These are phyloP conservation scores for Endothia cerciana DNA, from an alignment of 2,329 filamentous ascomycete genomes.

Conservation along the genomic window DNA sequence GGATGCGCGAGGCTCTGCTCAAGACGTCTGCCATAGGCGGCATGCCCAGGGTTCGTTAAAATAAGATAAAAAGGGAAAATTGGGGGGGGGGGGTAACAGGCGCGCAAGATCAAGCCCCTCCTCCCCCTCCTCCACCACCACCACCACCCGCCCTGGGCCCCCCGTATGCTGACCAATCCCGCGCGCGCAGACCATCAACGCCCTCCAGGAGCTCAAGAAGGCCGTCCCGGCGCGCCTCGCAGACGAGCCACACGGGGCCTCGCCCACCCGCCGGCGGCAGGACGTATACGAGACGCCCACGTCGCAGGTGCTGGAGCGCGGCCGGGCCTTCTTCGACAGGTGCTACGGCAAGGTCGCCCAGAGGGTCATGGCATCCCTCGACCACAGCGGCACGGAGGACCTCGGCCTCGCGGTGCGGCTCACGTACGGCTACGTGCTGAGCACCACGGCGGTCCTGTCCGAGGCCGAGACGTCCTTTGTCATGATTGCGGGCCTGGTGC, in stretches of 20 bases:
- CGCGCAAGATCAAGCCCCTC: not conserved
- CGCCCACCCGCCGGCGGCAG: constrained; percentile 43
- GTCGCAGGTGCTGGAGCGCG: constrained; percentile 45
- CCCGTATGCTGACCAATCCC: not conserved
- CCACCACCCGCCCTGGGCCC: not conserved
- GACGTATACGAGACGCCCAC: constrained; percentile 45
- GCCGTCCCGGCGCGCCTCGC: constrained; percentile 47
- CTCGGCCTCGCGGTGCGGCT: constrained; percentile 51
- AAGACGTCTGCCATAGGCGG: constrained; percentile 53
- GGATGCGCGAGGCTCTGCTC: constrained; percentile 53
- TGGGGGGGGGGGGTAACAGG: not conserved
- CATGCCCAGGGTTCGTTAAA: constrained; percentile 52
- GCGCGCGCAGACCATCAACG: constrained; percentile 48
- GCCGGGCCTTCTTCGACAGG: constrained; percentile 50
- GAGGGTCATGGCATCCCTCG: constrained; percentile 53
- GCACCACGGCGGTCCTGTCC: constrained; percentile 50
- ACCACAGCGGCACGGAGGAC: constrained; percentile 53
- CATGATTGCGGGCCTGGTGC: constrained; percentile 54
- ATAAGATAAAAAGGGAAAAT: too few species aligned
- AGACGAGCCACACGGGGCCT: constrained; percentile 41
- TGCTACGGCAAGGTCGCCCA: constrained; percentile 55
- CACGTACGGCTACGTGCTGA: constrained; percentile 53
- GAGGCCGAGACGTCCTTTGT: constrained; percentile 54
- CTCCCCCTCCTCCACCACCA: not conserved
- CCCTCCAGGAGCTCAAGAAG: constrained; percentile 48